Percentiles rank a stretch among this genome's conserved stretches.
Conservation (phyloP, 2,329 filamentous ascomycete genomes). For the Exophiala sp. region DNA sequence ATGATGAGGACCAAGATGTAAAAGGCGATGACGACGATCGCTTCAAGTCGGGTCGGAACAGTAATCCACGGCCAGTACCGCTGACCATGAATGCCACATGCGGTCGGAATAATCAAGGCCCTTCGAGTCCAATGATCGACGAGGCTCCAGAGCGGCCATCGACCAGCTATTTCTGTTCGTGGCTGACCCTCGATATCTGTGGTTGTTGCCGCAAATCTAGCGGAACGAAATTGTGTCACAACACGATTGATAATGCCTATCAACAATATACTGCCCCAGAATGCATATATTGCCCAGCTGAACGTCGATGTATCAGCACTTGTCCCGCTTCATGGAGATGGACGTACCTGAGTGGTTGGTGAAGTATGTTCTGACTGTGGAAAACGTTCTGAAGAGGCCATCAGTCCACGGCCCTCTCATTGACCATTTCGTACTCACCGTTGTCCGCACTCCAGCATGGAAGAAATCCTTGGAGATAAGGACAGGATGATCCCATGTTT, state of each 20-base stretch:
- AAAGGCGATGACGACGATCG: conserved; percentile 41
- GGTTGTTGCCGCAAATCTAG: conserved; percentile 3
- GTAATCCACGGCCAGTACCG: conserved; percentile 43
- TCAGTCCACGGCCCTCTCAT: not conserved
- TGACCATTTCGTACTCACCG: conserved; percentile 28
- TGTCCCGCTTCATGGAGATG: no score
- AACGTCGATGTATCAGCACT: no score
- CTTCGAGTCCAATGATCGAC: conserved; percentile 35
- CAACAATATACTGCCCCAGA: conserved; percentile 39
- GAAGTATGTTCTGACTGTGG: conserved; percentile 33
- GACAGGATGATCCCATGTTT: conserved; percentile 29
- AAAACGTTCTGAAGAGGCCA: conserved; percentile 6
- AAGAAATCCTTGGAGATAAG: conserved; percentile 35
- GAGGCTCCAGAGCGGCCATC: not conserved
- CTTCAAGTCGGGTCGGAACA: conserved; percentile 49
- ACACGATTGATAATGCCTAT: conserved; percentile 36
- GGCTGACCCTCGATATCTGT: conserved; percentile 18
- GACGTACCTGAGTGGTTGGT: conserved; percentile 37
- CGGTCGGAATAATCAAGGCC: conserved; percentile 43
- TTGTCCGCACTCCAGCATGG: conserved; percentile 32
- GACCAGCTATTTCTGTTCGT: not conserved
- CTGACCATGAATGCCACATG: conserved; percentile 42
- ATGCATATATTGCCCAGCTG: conserved; percentile 36
- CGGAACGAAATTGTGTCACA: conserved; percentile 23
- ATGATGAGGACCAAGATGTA: conserved; percentile 29